Conservation (phyloP, 441 rosid species). For the Eutrema salsugineum region DNA sequence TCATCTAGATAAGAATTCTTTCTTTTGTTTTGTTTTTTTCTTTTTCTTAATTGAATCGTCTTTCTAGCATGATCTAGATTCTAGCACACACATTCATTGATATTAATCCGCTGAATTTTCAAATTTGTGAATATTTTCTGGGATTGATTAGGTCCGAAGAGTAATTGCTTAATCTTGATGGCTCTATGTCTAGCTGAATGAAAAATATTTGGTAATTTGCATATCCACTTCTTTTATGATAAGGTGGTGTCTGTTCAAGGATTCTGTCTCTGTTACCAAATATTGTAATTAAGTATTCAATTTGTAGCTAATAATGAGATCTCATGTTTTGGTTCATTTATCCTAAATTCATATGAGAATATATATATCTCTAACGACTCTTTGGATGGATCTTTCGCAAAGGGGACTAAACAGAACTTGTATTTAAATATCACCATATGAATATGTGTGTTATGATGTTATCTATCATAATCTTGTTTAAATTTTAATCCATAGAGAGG, state of each 20-base stretch:
- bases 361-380: not conserved
- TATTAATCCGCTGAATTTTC: not conserved
- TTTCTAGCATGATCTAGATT: not conserved
- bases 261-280: too few species aligned
- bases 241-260: too few species aligned
- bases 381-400: not conserved
- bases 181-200: too few species aligned
- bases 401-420: not conserved
- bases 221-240: too few species aligned
- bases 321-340: not conserved
- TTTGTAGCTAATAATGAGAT: too few species aligned
- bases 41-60: not conserved
- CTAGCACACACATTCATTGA: not conserved
- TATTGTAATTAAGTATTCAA: too few species aligned
- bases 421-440: too few species aligned
- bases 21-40: not conserved
- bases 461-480: not conserved
- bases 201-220: too few species aligned
- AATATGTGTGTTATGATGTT: too few species aligned
- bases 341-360: not conserved
- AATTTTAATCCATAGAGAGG: not conserved
- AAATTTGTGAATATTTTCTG: too few species aligned
- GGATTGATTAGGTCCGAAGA: too few species aligned
- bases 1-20: not conserved
- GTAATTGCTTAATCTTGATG: too few species aligned